Evolutionary conservation across 106 monocot genomes (phyloP).

Genomic region (Platanthera zijinensis): DNA sequence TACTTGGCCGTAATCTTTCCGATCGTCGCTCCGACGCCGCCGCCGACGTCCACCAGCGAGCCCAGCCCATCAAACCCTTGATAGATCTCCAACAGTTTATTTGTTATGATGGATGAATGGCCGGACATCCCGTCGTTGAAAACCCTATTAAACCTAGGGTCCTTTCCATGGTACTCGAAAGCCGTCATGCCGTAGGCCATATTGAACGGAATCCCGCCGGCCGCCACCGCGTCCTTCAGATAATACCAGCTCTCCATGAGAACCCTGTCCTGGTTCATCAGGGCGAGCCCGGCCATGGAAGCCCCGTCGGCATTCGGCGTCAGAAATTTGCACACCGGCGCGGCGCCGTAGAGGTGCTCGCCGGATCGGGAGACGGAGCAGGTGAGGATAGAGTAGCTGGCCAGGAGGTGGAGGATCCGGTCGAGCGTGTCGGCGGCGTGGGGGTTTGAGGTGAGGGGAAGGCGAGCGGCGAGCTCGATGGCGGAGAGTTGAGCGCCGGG

Average conservation of each 20-base stretch:
- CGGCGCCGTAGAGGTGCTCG: conserved; percentile 18
- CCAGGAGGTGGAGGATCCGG: conserved; percentile 30
- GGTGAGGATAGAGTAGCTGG: conserved; percentile 29
- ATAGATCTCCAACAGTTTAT: too few relatives aligned
- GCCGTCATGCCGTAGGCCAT: conserved; percentile 26
- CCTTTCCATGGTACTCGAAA: conserved; percentile 31
- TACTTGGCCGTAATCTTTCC: conserved; percentile 18
- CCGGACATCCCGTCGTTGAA: conserved; percentile 29
- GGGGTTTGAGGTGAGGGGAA: conserved; percentile 10
- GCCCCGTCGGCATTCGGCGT: conserved; percentile 44
- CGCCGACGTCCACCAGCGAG: conserved; percentile 33
- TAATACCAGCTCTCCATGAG: conserved; percentile 25
- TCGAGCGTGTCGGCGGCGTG: conserved; percentile 33
- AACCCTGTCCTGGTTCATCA: conserved; percentile 54
- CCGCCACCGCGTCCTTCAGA: conserved; percentile 22
- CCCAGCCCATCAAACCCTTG: conserved; percentile 4
- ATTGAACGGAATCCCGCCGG: conserved; percentile 40
- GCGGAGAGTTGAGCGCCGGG: conserved; percentile 21
- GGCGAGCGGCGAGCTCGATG: conserved; percentile 26
- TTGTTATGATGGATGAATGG: too few relatives aligned
- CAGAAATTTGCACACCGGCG: conserved; percentile 44
- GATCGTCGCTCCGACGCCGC: conserved; percentile 34
- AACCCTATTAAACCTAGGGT: conserved; percentile 29
- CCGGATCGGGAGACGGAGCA: conserved; percentile 17
- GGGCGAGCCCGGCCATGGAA: conserved; percentile 30